phyloP scores from a whole-genome alignment of 805 yeast species.

The Candida oleophila region DNA sequence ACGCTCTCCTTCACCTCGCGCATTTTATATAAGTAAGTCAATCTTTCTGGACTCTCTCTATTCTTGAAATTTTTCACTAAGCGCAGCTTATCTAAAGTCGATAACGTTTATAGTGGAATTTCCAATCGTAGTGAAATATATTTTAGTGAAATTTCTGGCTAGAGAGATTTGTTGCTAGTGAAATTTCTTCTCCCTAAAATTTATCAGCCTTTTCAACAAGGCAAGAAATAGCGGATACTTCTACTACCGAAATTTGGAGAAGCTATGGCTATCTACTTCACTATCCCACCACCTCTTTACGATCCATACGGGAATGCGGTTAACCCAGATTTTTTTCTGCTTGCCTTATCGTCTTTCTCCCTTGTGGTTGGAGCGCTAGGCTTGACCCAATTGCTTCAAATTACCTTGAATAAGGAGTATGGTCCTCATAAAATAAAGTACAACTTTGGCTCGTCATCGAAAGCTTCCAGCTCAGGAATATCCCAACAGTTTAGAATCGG shows the following conservation, averaged over 20 bases:
- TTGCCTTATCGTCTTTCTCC: slow-evolving; percentile 9
- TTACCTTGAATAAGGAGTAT: slow-evolving; percentile 15
- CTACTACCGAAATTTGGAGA: no score
- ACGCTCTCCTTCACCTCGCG: neutral
- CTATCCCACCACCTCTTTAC: slow-evolving; percentile 15
- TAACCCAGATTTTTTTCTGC: slow-evolving; percentile 22
- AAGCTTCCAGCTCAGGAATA: slow-evolving; percentile 12
- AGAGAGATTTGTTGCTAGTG: no score
- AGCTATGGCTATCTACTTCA: neutral
- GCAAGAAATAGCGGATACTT: no score
- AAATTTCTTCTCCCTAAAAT: no score
- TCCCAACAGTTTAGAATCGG: slow-evolving; percentile 10
- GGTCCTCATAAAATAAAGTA: slow-evolving; percentile 22
- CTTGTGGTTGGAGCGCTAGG: slow-evolving; percentile 13
- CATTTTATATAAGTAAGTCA: no score
- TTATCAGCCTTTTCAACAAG: no score
- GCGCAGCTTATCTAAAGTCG: neutral
- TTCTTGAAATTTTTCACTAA: neutral
- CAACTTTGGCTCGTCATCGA: slow-evolving; percentile 21
- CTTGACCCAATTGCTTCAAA: slow-evolving; percentile 14
- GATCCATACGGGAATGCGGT: slow-evolving; percentile 19
- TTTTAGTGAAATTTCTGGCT: no score
- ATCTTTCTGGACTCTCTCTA: no score
- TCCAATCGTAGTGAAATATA: no score
- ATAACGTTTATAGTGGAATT: no score